phyloP scores from a whole-genome alignment of 305 asterid species.

The Solanum chacoense region DNA sequence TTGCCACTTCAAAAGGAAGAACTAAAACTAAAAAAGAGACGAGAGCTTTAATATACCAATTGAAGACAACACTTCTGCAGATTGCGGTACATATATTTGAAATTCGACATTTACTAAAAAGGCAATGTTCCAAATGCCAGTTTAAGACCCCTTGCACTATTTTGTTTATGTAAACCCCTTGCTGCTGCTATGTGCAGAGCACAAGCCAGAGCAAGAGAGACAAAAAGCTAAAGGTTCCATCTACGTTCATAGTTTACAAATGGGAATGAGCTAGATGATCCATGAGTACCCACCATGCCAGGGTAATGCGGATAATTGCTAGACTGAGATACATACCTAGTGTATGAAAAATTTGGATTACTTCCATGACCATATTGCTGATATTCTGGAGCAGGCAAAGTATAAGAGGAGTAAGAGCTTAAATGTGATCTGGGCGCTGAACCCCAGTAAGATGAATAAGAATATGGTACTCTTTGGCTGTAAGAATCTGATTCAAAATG shows the following conservation, averaged over 20 bases:
- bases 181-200: neutral
- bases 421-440: neutral
- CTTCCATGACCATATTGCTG: neutral
- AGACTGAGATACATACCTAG: constrained; percentile 1
- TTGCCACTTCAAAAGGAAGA: neutral
- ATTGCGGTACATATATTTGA: neutral
- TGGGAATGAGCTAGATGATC: neutral
- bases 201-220: neutral
- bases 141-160: neutral
- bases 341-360: neutral
- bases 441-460: neutral
- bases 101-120: neutral
- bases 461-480: constrained; percentile 4
- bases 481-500: constrained; percentile 3
- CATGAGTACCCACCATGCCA: neutral
- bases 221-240: neutral
- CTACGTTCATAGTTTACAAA: neutral
- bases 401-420: neutral
- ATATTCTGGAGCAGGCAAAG: neutral
- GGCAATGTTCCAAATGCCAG: neutral
- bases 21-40: neutral
- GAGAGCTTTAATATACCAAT: neutral
- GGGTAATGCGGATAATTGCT: neutral
- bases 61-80: neutral
- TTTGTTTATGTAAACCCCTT: neutral